These are phyloP conservation scores for Mycosarcoma maydis DNA, from an alignment of 1,284 basidiomycete genomes.

Conservation along the genomic window DNA sequence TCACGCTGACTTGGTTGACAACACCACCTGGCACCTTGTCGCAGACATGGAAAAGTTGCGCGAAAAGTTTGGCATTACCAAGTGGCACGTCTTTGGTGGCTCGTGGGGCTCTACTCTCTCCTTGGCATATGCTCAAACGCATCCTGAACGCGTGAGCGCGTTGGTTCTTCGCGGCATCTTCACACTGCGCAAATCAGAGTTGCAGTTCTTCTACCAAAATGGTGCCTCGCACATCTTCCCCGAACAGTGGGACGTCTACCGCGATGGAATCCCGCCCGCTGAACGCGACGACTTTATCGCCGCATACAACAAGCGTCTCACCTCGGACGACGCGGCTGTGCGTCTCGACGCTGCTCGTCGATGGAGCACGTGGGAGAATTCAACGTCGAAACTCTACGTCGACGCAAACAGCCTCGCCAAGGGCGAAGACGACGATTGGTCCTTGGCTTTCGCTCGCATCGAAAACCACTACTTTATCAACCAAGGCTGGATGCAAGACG, in stretches of 20 bases:
- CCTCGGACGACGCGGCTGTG: constrained; percentile 76
- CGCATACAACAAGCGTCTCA: constrained; percentile 83
- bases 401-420: constrained; percentile 52
- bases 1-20: constrained; percentile 81
- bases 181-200: constrained; percentile 80
- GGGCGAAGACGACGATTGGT: constrained; percentile 68
- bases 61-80: constrained; percentile 71
- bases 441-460: constrained; percentile 77
- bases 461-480: constrained; percentile 87
- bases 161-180: constrained; percentile 92
- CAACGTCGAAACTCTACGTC: constrained; percentile 60
- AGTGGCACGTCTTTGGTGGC: constrained; percentile 65
- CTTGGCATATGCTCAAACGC: constrained; percentile 87
- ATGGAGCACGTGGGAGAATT: constrained; percentile 71
- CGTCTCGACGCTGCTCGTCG: constrained; percentile 80
- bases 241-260: constrained; percentile 71
- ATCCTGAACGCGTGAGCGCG: constrained; percentile 81
- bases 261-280: constrained; percentile 80
- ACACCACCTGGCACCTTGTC: constrained; percentile 94
- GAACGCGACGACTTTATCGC: constrained; percentile 81
- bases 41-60: constrained; percentile 86
- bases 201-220: constrained; percentile 91
- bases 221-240: constrained; percentile 69
- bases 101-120: constrained; percentile 81
- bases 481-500: constrained; percentile 87